A percentile compares a stretch with the other conserved stretches of the same genome.
Evolutionary conservation across 805 yeast genomes (phyloP).

Genomic region (Ogataea ramenticola): DNA sequence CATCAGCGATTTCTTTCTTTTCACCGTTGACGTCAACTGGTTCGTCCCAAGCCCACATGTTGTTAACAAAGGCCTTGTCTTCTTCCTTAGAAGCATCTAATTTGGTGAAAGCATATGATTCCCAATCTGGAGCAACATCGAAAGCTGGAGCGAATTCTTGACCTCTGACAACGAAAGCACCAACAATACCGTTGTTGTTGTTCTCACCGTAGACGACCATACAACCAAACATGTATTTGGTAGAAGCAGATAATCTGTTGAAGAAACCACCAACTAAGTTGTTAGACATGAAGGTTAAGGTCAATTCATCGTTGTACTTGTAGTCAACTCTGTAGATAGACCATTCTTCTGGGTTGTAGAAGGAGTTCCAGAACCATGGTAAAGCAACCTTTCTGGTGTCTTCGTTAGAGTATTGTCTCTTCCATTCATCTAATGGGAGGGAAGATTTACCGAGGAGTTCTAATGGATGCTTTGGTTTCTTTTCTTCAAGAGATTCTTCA

Average conservation of each 20-base stretch:
- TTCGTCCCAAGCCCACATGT: constrained; percentile 98
- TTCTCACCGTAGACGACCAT: constrained; percentile 96
- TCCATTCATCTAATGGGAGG: constrained; percentile 83
- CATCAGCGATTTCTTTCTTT: constrained; percentile 86
- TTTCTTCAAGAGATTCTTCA: constrained; percentile 39
- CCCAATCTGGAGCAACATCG: constrained; percentile 99
- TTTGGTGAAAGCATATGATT: constrained; percentile 78
- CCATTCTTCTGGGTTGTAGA: constrained; percentile 88
- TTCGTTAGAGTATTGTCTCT: constrained; percentile 93
- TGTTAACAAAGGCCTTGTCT: constrained; percentile 73
- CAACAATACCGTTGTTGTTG: constrained; percentile 96
- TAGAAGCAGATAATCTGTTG: constrained; percentile 86
- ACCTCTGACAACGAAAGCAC: constrained; percentile 94
- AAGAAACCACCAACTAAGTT: constrained; percentile 97
- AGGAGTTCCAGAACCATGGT: constrained; percentile 95
- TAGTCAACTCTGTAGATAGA: constrained; percentile 91
- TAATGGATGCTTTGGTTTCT: constrained; percentile 89
- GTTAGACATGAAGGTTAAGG: constrained; percentile 93
- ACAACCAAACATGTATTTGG: constrained; percentile 91
- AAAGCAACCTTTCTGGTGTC: constrained; percentile 91
- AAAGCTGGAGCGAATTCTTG: constrained; percentile 87
- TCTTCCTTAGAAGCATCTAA: constrained; percentile 73
- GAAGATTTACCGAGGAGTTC: constrained; percentile 69
- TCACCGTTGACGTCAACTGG: constrained; percentile 79
- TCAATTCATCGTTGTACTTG: constrained; percentile 97